Evolutionary conservation across 2,329 filamentous ascomycete genomes (phyloP).

Genomic region (Dendrostoma leiphaemia): DNA sequence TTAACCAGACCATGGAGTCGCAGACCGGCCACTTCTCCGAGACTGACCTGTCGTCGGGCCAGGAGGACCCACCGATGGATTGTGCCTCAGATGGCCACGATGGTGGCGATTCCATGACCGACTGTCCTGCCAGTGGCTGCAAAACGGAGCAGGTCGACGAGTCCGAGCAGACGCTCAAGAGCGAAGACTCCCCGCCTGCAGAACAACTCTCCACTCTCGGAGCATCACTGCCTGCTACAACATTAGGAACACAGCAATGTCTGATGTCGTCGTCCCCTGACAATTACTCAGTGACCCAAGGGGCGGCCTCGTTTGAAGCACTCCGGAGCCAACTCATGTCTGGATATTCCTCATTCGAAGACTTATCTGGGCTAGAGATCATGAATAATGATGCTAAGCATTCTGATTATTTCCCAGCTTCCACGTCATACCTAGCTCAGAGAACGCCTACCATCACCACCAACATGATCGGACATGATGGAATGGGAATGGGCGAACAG

Average conservation of each 20-base stretch:
- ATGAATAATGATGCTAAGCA: constrained; percentile 1
- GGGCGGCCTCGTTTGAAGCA: constrained; percentile 5
- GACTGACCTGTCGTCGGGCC: constrained; percentile 23
- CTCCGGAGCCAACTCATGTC: constrained; percentile 9
- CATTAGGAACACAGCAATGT: constrained; percentile 1
- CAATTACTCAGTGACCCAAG: constrained; percentile 3
- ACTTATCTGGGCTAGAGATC: constrained; percentile 3
- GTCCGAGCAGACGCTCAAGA: neutral
- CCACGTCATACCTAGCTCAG: constrained; percentile 11
- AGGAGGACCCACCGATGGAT: constrained; percentile 1
- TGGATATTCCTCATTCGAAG: neutral
- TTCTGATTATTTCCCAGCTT: constrained; percentile 11
- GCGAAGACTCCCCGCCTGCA: neutral
- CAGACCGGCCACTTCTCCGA: constrained; percentile 36
- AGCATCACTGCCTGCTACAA: constrained; percentile 4
- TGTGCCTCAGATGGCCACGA: constrained; percentile 4
- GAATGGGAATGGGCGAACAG: constrained; percentile 22
- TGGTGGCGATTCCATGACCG: constrained; percentile 2
- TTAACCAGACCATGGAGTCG: constrained; percentile 31
- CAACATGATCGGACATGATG: constrained; percentile 6
- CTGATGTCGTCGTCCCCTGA: constrained; percentile 14
- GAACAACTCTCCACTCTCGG: neutral
- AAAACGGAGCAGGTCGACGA: neutral
- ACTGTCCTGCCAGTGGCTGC: constrained; percentile 3
- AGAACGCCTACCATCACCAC: constrained; percentile 14